These are phyloP conservation scores for Millerozyma miso DNA, from an alignment of 805 yeast species.

Conservation along the genomic window DNA sequence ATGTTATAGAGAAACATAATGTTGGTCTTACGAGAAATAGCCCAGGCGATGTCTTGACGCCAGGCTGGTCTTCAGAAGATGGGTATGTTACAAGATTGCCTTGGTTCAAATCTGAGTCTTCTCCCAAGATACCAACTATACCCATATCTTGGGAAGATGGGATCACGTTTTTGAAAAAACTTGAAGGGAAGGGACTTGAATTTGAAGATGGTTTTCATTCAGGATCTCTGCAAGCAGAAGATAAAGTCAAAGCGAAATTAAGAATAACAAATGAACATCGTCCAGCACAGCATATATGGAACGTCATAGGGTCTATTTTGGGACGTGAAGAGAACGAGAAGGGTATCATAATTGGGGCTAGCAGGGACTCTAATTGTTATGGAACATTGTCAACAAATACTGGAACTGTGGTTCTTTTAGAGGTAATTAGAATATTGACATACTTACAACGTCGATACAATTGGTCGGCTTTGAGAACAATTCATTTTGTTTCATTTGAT, in stretches of 20 bases:
- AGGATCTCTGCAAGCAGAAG: slow-evolving; percentile 17
- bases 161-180: slow-evolving; percentile 26
- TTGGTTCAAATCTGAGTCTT: slow-evolving; percentile 44
- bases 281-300: slow-evolving; percentile 66
- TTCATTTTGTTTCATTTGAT: slow-evolving; percentile 81
- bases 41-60: slow-evolving; percentile 77
- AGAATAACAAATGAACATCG: slow-evolving; percentile 38
- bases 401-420: slow-evolving; percentile 70
- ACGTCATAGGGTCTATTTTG: slow-evolving; percentile 68
- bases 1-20: slow-evolving; percentile 49
- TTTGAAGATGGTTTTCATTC: slow-evolving; percentile 26
- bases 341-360: slow-evolving; percentile 76
- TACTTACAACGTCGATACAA: slow-evolving; percentile 56
- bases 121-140: slow-evolving; percentile 71
- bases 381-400: slow-evolving; percentile 75
- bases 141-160: slow-evolving; percentile 79
- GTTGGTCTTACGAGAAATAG: slow-evolving; percentile 56
- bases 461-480: slow-evolving; percentile 82
- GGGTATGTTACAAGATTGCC: slow-evolving; percentile 35
- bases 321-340: slow-evolving; percentile 78
- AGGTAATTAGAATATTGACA: slow-evolving; percentile 65
- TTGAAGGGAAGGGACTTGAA: slow-evolving; percentile 24
- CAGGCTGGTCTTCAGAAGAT: slow-evolving; percentile 61
- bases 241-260: slow-evolving; percentile 17
- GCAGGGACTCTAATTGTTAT: slow-evolving; percentile 68